Evolutionary conservation across 2,329 filamentous ascomycete genomes (phyloP).

Genomic region (Fusarium sp.): DNA sequence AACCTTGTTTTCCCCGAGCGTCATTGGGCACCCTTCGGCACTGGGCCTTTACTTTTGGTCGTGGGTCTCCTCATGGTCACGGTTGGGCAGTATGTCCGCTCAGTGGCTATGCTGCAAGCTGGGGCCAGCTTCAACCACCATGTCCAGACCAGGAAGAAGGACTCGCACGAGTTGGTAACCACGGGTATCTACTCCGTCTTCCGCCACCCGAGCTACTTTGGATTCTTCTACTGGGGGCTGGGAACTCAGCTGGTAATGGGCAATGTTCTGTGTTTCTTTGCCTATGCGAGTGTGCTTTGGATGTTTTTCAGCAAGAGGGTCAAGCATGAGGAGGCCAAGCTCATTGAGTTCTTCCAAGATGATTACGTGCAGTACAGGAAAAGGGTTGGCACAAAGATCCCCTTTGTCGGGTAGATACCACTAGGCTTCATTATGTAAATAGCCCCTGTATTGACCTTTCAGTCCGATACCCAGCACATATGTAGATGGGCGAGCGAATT

Average conservation of each 20-base stretch:
- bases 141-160: conserved; percentile 77
- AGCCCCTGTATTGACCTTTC: background rate
- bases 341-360: conserved; percentile 85
- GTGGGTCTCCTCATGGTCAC: conserved; percentile 74
- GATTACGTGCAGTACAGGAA: conserved; percentile 82
- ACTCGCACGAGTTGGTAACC: conserved; percentile 84
- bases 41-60: conserved; percentile 59
- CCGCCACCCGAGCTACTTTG: conserved; percentile 94
- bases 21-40: conserved; percentile 61
- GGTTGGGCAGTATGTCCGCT: conserved; percentile 80
- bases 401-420: conserved; percentile 64
- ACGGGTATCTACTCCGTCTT: conserved; percentile 81
- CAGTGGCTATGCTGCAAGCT: conserved; percentile 88
- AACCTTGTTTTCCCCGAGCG: conserved; percentile 66
- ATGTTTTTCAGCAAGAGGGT: conserved; percentile 85
- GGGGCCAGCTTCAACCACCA: conserved; percentile 93
- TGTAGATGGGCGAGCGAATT: conserved; percentile 8
- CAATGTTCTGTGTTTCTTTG: conserved; percentile 82
- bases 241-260: conserved; percentile 92
- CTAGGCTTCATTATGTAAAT: background rate
- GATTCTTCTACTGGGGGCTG: conserved; percentile 98
- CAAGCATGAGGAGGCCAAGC: conserved; percentile 79
- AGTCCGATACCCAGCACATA: background rate
- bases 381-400: conserved; percentile 82
- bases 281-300: conserved; percentile 83